These are phyloP conservation scores for Tricholoma furcatifolium DNA, from an alignment of 768 basidiomycete genomes.

Conservation along the genomic window DNA sequence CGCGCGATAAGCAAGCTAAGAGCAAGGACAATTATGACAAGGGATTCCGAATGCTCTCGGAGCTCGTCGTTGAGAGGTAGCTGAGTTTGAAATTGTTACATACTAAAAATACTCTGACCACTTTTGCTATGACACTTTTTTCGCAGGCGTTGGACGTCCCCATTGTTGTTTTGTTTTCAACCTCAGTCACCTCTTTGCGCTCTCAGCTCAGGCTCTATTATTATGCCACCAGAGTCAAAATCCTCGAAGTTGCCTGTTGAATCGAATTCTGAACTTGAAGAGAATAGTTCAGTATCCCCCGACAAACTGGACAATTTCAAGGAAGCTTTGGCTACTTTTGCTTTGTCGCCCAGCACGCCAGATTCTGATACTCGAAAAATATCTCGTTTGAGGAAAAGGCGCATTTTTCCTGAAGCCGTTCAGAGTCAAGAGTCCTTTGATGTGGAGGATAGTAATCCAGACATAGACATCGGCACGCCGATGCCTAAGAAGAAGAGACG, in stretches of 20 bases:
- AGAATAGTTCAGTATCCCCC: neutral
- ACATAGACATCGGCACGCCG: neutral
- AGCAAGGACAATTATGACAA: no score
- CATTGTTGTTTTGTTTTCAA: no score
- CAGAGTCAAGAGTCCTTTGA: neutral
- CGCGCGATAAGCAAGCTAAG: no score
- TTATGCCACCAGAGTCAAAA: no score
- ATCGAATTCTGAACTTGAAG: neutral
- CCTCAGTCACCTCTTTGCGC: no score
- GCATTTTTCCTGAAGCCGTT: neutral
- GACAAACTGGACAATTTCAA: neutral
- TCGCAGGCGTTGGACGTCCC: no score
- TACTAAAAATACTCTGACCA: no score
- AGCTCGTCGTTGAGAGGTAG: no score
- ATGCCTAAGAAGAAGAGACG: conserved; percentile 29
- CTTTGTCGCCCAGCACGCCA: neutral
- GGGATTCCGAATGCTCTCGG: no score
- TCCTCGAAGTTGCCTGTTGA: neutral
- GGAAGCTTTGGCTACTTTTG: neutral
- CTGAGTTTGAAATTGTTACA: no score
- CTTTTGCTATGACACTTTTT: no score
- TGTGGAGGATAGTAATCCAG: neutral
- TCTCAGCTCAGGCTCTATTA: no score
- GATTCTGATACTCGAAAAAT: neutral
- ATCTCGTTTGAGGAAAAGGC: neutral